These are phyloP conservation scores for Fragosphaeria purpurea DNA, from an alignment of 2,329 filamentous ascomycete species.

Conservation along the genomic window DNA sequence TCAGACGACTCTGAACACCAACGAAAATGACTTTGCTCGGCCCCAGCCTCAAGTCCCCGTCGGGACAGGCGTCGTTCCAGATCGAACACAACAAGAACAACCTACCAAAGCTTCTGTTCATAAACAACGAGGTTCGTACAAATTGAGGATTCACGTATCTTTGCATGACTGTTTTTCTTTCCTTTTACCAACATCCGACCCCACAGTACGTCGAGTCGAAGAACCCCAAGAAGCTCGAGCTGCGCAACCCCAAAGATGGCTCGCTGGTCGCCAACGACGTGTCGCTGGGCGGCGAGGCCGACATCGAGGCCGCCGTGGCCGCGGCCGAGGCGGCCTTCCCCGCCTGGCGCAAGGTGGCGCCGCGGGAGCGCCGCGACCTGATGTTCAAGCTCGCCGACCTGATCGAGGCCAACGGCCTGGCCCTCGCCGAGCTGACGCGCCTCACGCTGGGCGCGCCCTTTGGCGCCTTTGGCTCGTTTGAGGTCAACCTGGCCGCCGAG, in stretches of 20 bases:
- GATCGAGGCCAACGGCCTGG: constrained; percentile 26
- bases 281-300: constrained; percentile 31
- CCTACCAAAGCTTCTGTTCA: constrained; percentile 27
- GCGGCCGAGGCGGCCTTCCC: constrained; percentile 64
- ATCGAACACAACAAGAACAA: constrained; percentile 22
- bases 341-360: constrained; percentile 66
- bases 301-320: constrained; percentile 60
- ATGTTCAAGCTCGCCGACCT: constrained; percentile 35
- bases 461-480: constrained; percentile 32
- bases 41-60: constrained; percentile 12
- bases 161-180: too few species aligned
- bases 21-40: constrained; percentile 17
- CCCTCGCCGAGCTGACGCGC: constrained; percentile 29
- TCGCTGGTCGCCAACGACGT: constrained; percentile 39
- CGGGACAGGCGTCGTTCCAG: constrained; percentile 4
- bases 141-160: too few species aligned
- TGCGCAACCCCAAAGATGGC: constrained; percentile 39
- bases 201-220: constrained; percentile 26
- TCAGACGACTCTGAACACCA: background rate
- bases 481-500: constrained; percentile 38
- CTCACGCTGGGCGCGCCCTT: constrained; percentile 25
- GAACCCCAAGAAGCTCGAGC: constrained; percentile 33
- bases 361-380: constrained; percentile 48
- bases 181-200: too few species aligned
- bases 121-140: constrained; percentile 25